Conservation (phyloP, 129 eudicot species). For the Tanacetum coccineum region DNA sequence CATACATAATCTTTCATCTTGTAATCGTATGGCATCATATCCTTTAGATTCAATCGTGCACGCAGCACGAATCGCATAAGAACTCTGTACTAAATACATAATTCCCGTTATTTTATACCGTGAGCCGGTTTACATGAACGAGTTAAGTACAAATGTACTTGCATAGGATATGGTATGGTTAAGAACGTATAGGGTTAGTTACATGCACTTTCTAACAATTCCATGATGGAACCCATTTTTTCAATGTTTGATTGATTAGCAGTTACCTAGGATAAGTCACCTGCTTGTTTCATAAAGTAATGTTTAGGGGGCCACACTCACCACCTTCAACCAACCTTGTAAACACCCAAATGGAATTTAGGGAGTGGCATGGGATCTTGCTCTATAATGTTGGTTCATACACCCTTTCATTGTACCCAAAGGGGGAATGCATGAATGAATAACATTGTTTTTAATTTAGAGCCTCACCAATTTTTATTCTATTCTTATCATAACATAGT, state of each 20-base stretch:
- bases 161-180: background rate
- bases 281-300: constrained; percentile 13
- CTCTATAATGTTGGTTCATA: constrained; percentile 11
- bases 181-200: constrained; percentile 2
- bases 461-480: background rate
- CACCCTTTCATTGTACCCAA: constrained; percentile 15
- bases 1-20: too few relatives aligned
- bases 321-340: constrained; percentile 4
- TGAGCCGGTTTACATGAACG: too few relatives aligned
- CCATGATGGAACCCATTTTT: background rate
- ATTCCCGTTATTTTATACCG: too few relatives aligned
- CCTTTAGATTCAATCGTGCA: too few relatives aligned
- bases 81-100: too few relatives aligned
- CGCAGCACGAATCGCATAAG: too few relatives aligned
- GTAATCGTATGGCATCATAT: too few relatives aligned
- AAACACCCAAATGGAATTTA: constrained; percentile 17
- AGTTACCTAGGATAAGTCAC: constrained; percentile 14
- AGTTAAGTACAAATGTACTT: background rate
- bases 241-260: constrained; percentile 2
- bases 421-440: background rate
- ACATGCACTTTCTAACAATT: constrained; percentile 2
- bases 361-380: constrained; percentile 18
- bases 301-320: constrained; percentile 12
- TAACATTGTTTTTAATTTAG: constrained; percentile 6
- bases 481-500: background rate